A percentile compares a stretch with the other conserved stretches of the same genome.
Evolutionary conservation across 768 basidiomycete genomes (phyloP).

Genomic region (Postia placenta): DNA sequence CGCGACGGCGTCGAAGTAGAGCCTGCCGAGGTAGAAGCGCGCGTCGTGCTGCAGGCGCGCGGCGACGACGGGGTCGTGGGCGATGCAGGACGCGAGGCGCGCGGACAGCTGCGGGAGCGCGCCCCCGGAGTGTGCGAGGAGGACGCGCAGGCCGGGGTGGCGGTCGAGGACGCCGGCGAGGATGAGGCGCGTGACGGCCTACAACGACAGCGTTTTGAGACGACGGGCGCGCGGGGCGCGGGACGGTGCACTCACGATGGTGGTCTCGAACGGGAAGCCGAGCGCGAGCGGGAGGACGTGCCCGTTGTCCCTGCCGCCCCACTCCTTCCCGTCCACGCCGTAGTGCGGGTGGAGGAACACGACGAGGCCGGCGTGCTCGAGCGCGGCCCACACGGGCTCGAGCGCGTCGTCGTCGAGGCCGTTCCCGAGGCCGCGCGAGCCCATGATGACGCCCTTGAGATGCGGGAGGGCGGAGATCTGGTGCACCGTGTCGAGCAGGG

Average conservation of each 20-base stretch:
- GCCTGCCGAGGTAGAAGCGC: conserved; percentile 72
- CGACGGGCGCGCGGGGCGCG: background rate
- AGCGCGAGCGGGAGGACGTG: conserved; percentile 84
- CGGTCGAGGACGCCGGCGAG: conserved; percentile 78
- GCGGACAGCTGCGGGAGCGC: conserved; percentile 80
- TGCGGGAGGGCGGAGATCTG: conserved; percentile 63
- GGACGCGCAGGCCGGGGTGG: conserved; percentile 65
- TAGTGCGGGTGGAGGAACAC: conserved; percentile 88
- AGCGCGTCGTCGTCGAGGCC: conserved; percentile 77
- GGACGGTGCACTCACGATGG: conserved; percentile 49
- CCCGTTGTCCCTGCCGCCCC: conserved; percentile 75
- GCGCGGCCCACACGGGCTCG: conserved; percentile 77
- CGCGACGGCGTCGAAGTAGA: conserved; percentile 87
- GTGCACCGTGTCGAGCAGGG: conserved; percentile 57
- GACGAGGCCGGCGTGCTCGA: conserved; percentile 62
- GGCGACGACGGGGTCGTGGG: conserved; percentile 78
- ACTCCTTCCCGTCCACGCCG: conserved; percentile 66
- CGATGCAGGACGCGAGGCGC: conserved; percentile 77
- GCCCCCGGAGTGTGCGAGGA: conserved; percentile 86
- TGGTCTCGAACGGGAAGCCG: conserved; percentile 90
- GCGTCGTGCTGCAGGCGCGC: conserved; percentile 75
- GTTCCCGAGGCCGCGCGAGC: conserved; percentile 69
- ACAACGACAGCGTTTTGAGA: background rate
- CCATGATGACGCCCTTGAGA: conserved; percentile 75
- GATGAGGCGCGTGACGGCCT: conserved; percentile 75